Evolutionary conservation across 2,329 filamentous ascomycete species (phyloP).

Genomic region (Aspergillus vadensis): DNA sequence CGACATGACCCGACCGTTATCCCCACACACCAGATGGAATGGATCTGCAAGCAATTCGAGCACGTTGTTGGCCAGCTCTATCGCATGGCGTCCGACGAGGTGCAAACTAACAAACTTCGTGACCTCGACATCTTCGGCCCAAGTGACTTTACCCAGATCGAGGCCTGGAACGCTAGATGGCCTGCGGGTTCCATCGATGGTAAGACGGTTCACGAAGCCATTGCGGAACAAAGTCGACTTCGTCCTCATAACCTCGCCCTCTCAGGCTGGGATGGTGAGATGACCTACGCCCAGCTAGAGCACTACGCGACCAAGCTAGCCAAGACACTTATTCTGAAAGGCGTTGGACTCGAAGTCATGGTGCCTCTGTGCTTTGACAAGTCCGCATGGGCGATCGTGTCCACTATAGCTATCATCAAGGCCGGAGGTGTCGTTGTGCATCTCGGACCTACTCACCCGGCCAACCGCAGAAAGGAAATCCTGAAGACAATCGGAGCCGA

Average conservation of each 20-base stretch:
- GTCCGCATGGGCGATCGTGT: constrained; percentile 1
- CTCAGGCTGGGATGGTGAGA: constrained; percentile 1
- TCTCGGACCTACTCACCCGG: neutral
- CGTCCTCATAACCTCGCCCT: neutral
- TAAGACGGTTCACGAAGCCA: neutral
- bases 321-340: neutral
- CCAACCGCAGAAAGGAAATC: neutral
- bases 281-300: neutral
- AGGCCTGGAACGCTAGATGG: neutral
- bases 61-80: neutral
- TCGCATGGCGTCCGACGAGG: neutral
- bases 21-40: neutral
- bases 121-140: neutral
- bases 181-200: neutral
- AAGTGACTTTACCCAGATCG: neutral
- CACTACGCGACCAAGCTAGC: neutral
- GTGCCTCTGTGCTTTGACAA: constrained; percentile 8
- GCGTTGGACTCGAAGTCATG: neutral
- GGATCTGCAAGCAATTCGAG: neutral
- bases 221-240: neutral
- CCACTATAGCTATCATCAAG: neutral
- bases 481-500: neutral
- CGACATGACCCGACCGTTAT: neutral
- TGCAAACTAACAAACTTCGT: neutral
- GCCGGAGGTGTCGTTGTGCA: constrained; percentile 5